Conservation (phyloP, 306 rosid species). For the Coriaria nepalensis region DNA sequence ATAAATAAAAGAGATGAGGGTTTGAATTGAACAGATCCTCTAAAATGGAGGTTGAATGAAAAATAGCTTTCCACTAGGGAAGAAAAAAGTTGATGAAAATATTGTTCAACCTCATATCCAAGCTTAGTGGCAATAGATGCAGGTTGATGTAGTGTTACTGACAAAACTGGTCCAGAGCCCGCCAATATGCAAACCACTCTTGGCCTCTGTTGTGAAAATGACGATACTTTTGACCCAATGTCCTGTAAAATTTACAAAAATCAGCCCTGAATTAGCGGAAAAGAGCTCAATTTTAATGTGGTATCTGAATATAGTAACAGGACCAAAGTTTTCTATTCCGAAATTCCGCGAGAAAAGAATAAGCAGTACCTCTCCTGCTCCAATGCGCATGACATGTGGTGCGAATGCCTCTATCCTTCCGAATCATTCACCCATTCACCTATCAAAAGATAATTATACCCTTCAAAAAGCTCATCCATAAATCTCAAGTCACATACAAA, state of each 20-base stretch:
- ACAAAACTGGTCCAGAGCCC: constrained; percentile 66
- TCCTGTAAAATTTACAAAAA: constrained; percentile 35
- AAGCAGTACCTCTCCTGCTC: constrained; percentile 51
- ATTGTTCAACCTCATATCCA: constrained; percentile 43
- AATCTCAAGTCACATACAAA: too few species aligned
- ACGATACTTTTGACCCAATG: constrained; percentile 58
- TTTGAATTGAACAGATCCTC: neutral
- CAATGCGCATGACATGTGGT: constrained; percentile 65
- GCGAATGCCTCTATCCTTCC: constrained; percentile 69
- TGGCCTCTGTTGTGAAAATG: constrained; percentile 72
- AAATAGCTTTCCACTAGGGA: constrained; percentile 1
- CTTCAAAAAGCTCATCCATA: neutral
- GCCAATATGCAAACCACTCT: constrained; percentile 81
- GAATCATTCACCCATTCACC: constrained; percentile 92
- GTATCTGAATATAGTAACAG: too few species aligned
- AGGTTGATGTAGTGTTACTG: constrained; percentile 70
- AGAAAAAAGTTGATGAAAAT: neutral
- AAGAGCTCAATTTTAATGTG: too few species aligned
- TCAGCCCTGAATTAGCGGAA: too few species aligned
- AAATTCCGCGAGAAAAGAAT: constrained; percentile 2
- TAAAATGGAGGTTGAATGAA: constrained; percentile 6
- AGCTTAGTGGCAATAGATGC: constrained; percentile 53
- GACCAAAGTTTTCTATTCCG: too few species aligned
- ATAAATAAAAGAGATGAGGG: neutral
- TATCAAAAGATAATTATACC: constrained; percentile 12